These are phyloP conservation scores for Carpinus viminea DNA, from an alignment of 306 rosid genomes.

Conservation along the genomic window DNA sequence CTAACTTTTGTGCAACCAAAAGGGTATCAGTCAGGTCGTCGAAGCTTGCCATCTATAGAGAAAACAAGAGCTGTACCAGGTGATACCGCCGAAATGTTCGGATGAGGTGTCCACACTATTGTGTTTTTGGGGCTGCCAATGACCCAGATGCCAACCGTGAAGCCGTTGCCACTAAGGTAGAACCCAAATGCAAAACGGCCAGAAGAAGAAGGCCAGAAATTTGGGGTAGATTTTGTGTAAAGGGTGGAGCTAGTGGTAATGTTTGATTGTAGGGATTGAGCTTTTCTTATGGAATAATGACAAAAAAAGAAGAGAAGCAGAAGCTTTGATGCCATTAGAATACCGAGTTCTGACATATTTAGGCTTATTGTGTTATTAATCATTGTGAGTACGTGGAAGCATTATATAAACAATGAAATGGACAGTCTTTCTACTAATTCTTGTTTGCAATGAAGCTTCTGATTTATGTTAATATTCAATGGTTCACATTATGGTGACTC, in stretches of 20 bases:
- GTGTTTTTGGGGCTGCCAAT: not conserved
- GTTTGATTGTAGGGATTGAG: not conserved
- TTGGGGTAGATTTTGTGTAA: not conserved
- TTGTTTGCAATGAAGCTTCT: too few relatives aligned
- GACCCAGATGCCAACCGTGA: constrained; percentile 2
- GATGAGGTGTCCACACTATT: not conserved
- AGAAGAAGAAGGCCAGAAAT: constrained; percentile 4
- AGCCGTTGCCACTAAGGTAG: constrained; percentile 3
- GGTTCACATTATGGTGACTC: too few relatives aligned
- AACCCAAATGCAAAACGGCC: not conserved
- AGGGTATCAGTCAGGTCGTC: not conserved
- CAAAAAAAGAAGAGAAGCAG: not conserved
- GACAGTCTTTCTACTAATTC: too few relatives aligned
- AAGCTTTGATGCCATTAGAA: not conserved
- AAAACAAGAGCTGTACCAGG: not conserved
- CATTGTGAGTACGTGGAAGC: too few relatives aligned
- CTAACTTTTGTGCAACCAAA: not conserved
- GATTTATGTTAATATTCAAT: too few relatives aligned
- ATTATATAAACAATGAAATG: too few relatives aligned
- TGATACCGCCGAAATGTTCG: not conserved
- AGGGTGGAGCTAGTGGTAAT: constrained; percentile 1
- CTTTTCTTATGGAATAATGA: not conserved
- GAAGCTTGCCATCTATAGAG: not conserved
- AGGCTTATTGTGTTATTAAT: too few relatives aligned
- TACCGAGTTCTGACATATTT: not conserved